Evolutionary conservation across 73 alveolate genomes (phyloP), one percentile per base, ranked within the genome.

Genomic region (Paramecium sonneborni): DNA sequence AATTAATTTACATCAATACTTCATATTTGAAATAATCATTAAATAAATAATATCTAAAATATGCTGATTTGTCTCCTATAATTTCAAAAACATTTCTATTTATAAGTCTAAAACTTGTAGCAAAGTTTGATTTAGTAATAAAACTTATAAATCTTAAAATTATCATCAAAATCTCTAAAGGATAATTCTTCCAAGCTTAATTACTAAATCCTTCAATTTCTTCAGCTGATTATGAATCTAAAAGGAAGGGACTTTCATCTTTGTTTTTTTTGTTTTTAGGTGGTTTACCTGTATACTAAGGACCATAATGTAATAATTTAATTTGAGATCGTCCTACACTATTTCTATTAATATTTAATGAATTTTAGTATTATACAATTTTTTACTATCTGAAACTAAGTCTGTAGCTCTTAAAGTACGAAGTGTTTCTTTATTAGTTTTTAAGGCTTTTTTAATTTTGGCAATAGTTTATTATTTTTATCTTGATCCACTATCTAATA

Each of bases 21-120:
- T 79, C 90, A 24, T 79, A 79, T 79, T 79, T 79, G 18, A 79
- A 46, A 46, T 12, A 21, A 12, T 79, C 24, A 5, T 79, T 41
- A 15, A 79, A 79, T 8, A 30, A 18, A 12, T 79, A 79, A 38
- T 30, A 39, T 23, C 46, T 26, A 43, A 43, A 79, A 21, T 79
- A 12, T 10, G 90, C 43, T 43, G 90, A 21, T 3, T 41, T 46
- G 24, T 79, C 90, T 2, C 48, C 90, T 30, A 79, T 79, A 11
- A 79, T 79, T 12, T 79, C 55, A 46, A 79, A 79, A 10, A 79
- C 74, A 43, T 43, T 32, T 34, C 26, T 43, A 24, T 38, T 79
- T n/a, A 79, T 62, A 9, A 79, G 24, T 43, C 72, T 79, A 44
- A 79, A 79, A 79, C 90, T 79, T 4, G 90, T 79, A 44, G 90